These are phyloP conservation scores for Periconia sp. DNA, from an alignment of 2,329 filamentous ascomycete species.

Conservation along the genomic window DNA sequence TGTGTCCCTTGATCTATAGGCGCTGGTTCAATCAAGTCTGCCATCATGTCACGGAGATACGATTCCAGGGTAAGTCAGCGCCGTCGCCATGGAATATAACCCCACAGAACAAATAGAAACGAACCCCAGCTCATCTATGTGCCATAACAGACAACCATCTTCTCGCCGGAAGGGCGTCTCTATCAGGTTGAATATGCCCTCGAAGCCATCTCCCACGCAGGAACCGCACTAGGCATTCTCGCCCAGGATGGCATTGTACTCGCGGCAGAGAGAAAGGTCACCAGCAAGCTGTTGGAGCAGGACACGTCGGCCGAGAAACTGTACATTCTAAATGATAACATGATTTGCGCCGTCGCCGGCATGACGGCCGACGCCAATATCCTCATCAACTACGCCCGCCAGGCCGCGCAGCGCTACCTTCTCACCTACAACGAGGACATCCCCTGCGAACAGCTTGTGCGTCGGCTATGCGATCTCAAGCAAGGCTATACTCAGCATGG, in stretches of 20 bases:
- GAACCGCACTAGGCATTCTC: slow-evolving; percentile 93
- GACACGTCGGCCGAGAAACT: slow-evolving; percentile 99
- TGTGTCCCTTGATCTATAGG: background rate
- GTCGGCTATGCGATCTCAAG: slow-evolving; percentile 94
- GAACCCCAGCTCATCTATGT: background rate
- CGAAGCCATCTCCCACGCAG: slow-evolving; percentile 97
- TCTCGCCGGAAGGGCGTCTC: slow-evolving; percentile 96
- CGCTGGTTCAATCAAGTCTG: slow-evolving; percentile 7
- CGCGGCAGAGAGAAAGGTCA: slow-evolving; percentile 97
- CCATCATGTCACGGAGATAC: slow-evolving; percentile 89
- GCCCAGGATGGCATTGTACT: slow-evolving; percentile 98
- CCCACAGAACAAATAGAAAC: background rate
- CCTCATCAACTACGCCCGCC: slow-evolving; percentile 98
- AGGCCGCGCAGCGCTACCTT: slow-evolving; percentile 95
- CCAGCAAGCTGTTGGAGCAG: slow-evolving; percentile 97
- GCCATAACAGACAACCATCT: slow-evolving; percentile 88
- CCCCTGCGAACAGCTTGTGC: slow-evolving; percentile 96
- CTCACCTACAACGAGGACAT: slow-evolving; percentile 99
- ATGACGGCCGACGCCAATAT: slow-evolving; percentile 99
- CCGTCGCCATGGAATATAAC: background rate
- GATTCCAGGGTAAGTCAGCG: slow-evolving; percentile 79
- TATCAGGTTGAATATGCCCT: slow-evolving; percentile 99
- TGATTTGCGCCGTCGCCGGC: slow-evolving; percentile 98
- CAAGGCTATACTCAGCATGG: slow-evolving; percentile 99
- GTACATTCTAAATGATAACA: slow-evolving; percentile 99